A percentile compares a stretch with the other conserved stretches of the same genome.
These are phyloP conservation scores for Collybiopsis luxurians DNA, from an alignment of 768 basidiomycete species.

Conservation along the genomic window DNA sequence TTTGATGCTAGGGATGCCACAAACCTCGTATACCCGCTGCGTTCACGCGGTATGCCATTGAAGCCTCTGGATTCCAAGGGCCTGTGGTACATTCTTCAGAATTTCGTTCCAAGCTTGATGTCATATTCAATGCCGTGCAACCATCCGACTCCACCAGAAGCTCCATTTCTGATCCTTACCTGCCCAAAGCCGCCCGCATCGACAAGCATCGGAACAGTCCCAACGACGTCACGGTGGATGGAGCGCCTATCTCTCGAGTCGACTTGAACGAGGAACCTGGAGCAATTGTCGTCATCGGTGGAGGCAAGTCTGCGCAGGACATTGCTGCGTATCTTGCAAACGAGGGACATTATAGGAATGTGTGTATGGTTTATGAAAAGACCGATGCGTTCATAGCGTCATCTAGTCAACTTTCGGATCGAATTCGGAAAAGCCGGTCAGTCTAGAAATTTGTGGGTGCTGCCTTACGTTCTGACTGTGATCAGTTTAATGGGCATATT, in stretches of 20 bases:
- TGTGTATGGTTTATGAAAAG: conserved; percentile 49
- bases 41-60: conserved; percentile 35
- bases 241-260: no score
- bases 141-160: conserved; percentile 11
- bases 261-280: conserved; percentile 17
- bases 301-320: conserved; percentile 69
- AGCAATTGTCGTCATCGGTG: conserved; percentile 52
- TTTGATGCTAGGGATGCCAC: conserved; percentile 50
- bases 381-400: conserved; percentile 51
- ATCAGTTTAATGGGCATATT: conserved; percentile 46
- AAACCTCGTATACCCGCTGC: conserved; percentile 42
- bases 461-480: background rate
- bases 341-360: conserved; percentile 37
- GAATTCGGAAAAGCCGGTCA: conserved; percentile 60
- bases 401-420: conserved; percentile 46
- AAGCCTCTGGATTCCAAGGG: conserved; percentile 37
- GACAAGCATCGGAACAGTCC: background rate
- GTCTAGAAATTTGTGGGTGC: conserved; percentile 7
- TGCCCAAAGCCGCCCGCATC: background rate
- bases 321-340: conserved; percentile 49
- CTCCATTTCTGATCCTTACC: background rate
- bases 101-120: conserved; percentile 40
- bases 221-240: no score
- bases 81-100: conserved; percentile 51
- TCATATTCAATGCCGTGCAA: conserved; percentile 33